A percentile compares a stretch with the other conserved stretches of the same genome.
These are phyloP conservation scores for Colletotrichum sp. DNA, from an alignment of 2,329 filamentous ascomycete genomes.

Conservation along the genomic window DNA sequence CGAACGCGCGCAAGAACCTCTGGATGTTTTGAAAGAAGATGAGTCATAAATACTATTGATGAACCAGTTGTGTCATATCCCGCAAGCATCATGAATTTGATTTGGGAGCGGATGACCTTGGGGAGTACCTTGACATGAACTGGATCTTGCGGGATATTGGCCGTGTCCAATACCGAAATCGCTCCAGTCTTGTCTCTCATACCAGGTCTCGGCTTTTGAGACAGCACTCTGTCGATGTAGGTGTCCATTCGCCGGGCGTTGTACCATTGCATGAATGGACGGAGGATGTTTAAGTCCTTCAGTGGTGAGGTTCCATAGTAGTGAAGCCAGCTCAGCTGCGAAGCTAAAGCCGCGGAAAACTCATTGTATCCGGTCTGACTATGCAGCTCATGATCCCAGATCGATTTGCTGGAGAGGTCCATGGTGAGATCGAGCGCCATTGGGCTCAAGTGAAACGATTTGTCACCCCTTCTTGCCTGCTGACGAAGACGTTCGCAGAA, in stretches of 20 bases:
- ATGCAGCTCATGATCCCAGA: background rate
- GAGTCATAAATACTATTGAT: conserved; percentile 34
- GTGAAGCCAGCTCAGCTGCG: background rate
- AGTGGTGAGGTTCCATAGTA: background rate
- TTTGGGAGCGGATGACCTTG: conserved; percentile 25
- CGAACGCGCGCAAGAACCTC: conserved; percentile 30
- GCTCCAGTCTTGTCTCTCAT: background rate
- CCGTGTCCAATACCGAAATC: background rate
- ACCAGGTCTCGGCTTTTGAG: background rate
- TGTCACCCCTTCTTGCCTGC: conserved; percentile 28
- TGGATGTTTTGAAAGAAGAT: conserved; percentile 32
- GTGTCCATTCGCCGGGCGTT: background rate
- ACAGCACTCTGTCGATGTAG: background rate
- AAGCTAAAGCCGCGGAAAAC: background rate
- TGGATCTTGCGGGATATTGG: background rate
- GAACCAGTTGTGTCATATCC: conserved; percentile 41
- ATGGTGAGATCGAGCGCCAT: background rate
- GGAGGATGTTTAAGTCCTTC: background rate
- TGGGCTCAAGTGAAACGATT: conserved; percentile 23
- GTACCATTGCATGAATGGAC: background rate
- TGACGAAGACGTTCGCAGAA: conserved; percentile 27
- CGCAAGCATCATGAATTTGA: conserved; percentile 40
- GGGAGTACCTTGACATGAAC: background rate
- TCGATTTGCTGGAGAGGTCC: background rate
- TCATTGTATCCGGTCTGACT: background rate